Evolutionary conservation across 352 stramenopile species (phyloP).

Genomic region (Phytophthora colocasiae): DNA sequence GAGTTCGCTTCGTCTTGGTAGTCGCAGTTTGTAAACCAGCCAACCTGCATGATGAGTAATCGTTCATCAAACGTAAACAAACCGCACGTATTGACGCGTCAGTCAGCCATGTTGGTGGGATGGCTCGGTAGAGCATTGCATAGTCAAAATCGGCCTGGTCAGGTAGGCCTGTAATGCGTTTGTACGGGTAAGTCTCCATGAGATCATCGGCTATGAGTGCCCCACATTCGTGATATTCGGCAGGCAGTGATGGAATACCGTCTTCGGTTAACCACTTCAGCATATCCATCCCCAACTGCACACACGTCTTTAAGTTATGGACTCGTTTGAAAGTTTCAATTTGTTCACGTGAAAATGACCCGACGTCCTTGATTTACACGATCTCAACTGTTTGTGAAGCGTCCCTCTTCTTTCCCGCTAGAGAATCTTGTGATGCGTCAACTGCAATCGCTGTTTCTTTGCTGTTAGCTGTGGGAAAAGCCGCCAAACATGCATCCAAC

Average conservation of each 20-base stretch:
- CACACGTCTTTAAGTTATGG: not conserved
- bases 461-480: constrained; percentile 1
- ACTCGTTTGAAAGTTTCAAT: constrained; percentile 14
- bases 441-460: not conserved
- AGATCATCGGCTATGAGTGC: not conserved
- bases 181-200: not conserved
- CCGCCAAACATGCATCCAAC: constrained; percentile 9
- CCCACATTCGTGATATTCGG: not conserved
- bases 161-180: not conserved
- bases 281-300: not conserved
- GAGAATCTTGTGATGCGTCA: not conserved
- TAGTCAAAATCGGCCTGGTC: not conserved
- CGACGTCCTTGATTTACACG: constrained; percentile 5
- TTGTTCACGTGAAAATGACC: constrained; percentile 6
- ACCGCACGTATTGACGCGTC: not conserved
- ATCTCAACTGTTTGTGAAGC: not conserved
- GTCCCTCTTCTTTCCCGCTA: no score
- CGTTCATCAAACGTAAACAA: not conserved
- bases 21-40: not conserved
- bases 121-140: not conserved
- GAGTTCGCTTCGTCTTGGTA: not conserved
- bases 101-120: not conserved
- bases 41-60: not conserved
- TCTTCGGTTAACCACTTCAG: not conserved
- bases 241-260: not conserved